phyloP scores from a whole-genome alignment of 2,329 filamentous ascomycete genomes.

The Sarocladium oryzae region DNA sequence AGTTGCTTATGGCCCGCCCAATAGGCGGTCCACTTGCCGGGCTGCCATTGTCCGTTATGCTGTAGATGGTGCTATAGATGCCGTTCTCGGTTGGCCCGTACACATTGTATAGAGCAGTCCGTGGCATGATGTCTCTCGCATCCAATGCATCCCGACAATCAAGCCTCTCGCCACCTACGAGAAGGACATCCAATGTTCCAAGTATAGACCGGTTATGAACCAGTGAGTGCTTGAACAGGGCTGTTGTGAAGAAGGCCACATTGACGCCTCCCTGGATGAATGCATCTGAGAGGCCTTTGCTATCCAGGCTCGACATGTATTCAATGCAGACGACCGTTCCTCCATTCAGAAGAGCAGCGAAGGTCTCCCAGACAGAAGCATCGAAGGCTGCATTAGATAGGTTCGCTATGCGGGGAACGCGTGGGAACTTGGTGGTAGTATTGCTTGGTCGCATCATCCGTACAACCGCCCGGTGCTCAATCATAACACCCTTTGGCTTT shows the following conservation, averaged over 20 bases:
- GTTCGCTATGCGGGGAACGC: conserved; percentile 4
- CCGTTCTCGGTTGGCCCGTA: conserved; percentile 17
- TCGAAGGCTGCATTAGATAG: conserved; percentile 12
- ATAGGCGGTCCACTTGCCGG: conserved; percentile 18
- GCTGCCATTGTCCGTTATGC: conserved; percentile 11
- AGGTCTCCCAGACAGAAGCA: conserved; percentile 12
- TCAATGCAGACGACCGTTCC: conserved; percentile 12
- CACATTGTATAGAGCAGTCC: conserved; percentile 8
- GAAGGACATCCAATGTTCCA: conserved; percentile 9
- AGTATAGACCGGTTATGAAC: conserved; percentile 9
- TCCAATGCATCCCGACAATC: conserved; percentile 12
- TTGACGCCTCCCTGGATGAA: conserved; percentile 13
- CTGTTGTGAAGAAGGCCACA: conserved; percentile 12
- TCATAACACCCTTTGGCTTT: conserved; percentile 12
- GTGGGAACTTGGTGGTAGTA: neutral
- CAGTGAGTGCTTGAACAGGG: conserved; percentile 17
- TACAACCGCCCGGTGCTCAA: conserved; percentile 10
- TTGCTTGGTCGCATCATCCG: conserved; percentile 5
- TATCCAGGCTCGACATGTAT: conserved; percentile 9
- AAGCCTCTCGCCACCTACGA: conserved; percentile 16
- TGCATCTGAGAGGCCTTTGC: conserved; percentile 7
- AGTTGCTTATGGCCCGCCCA: conserved; percentile 16
- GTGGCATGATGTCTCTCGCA: neutral
- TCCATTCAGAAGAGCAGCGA: conserved; percentile 12
- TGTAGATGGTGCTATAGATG: conserved; percentile 13